Conservation (phyloP, 2,329 filamentous ascomycete species). For the Calonectria multiphialidica region DNA sequence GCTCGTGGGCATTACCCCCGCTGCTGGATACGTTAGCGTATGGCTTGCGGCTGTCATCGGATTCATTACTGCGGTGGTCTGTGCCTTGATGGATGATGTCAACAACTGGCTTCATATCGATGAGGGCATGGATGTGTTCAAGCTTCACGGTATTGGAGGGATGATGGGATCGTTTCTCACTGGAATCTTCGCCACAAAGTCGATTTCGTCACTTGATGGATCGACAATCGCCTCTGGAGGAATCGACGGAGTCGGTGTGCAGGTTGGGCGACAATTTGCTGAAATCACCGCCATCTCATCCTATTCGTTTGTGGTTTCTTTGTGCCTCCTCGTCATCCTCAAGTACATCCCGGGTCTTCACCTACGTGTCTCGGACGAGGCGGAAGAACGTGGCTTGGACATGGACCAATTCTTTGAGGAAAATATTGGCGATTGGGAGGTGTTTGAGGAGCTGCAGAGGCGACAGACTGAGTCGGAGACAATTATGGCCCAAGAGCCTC, state of each 20-base stretch:
- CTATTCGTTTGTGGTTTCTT: slow-evolving; percentile 24
- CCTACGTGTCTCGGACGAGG: slow-evolving; percentile 27
- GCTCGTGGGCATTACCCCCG: slow-evolving; percentile 69
- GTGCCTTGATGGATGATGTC: slow-evolving; percentile 58
- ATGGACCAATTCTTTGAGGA: slow-evolving; percentile 29
- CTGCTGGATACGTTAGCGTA: slow-evolving; percentile 65
- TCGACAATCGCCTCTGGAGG: slow-evolving; percentile 44
- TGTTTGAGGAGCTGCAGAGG: slow-evolving; percentile 23
- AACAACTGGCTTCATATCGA: slow-evolving; percentile 67
- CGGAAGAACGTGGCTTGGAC: slow-evolving; percentile 27
- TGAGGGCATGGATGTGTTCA: slow-evolving; percentile 70
- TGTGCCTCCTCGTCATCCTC: slow-evolving; percentile 21
- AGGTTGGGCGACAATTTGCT: slow-evolving; percentile 26
- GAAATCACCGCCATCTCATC: slow-evolving; percentile 30
- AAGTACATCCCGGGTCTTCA: slow-evolving; percentile 31
- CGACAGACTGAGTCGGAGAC: not conserved
- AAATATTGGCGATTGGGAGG: slow-evolving; percentile 29
- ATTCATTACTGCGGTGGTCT: slow-evolving; percentile 60
- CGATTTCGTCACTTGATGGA: slow-evolving; percentile 65
- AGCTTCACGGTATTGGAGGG: slow-evolving; percentile 70
- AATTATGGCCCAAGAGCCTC: slow-evolving; percentile 1
- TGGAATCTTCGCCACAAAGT: slow-evolving; percentile 65
- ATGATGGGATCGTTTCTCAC: slow-evolving; percentile 68
- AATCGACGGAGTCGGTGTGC: slow-evolving; percentile 26
- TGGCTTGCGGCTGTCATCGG: slow-evolving; percentile 65